phyloP scores from a whole-genome alignment of 768 basidiomycete species.

The Auriscalpium microsporum region DNA sequence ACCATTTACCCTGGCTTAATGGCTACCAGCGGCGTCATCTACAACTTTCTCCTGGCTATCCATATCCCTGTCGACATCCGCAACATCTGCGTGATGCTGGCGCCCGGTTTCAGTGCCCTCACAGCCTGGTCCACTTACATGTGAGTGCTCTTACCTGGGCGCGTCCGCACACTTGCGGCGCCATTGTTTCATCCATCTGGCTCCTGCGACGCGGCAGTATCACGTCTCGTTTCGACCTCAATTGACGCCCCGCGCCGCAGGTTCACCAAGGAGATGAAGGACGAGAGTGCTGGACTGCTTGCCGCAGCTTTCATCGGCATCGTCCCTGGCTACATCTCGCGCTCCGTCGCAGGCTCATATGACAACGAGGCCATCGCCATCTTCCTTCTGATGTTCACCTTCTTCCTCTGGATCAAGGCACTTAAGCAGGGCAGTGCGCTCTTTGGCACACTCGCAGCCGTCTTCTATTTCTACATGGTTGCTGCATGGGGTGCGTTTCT shows the following conservation, averaged over 20 bases:
- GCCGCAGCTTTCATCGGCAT: constrained; percentile 98
- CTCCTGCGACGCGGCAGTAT: not conserved
- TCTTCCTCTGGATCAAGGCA: constrained; percentile 95
- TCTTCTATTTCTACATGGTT: constrained; percentile 99
- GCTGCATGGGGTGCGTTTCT: constrained; percentile 85
- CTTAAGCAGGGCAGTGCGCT: constrained; percentile 90
- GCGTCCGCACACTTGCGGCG: not conserved
- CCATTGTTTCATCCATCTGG: not conserved
- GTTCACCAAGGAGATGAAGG: constrained; percentile 96
- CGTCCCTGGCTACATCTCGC: constrained; percentile 96
- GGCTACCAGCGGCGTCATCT: constrained; percentile 97
- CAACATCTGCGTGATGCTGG: constrained; percentile 93
- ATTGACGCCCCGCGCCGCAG: constrained; percentile 28
- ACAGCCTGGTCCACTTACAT: constrained; percentile 97
- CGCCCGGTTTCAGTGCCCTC: constrained; percentile 92
- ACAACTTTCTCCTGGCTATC: constrained; percentile 78
- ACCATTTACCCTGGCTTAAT: constrained; percentile 98
- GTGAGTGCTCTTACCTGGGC: constrained; percentile 40
- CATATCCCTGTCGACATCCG: constrained; percentile 96
- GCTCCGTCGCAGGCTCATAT: constrained; percentile 97
- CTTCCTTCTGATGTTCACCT: constrained; percentile 99
- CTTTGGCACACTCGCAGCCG: constrained; percentile 80
- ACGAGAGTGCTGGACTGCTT: constrained; percentile 89
- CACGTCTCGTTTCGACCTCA: no score
- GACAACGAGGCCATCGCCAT: constrained; percentile 99